Conservation (phyloP, 1,284 basidiomycete species). For the Erythrobasidium hasegawianum region DNA sequence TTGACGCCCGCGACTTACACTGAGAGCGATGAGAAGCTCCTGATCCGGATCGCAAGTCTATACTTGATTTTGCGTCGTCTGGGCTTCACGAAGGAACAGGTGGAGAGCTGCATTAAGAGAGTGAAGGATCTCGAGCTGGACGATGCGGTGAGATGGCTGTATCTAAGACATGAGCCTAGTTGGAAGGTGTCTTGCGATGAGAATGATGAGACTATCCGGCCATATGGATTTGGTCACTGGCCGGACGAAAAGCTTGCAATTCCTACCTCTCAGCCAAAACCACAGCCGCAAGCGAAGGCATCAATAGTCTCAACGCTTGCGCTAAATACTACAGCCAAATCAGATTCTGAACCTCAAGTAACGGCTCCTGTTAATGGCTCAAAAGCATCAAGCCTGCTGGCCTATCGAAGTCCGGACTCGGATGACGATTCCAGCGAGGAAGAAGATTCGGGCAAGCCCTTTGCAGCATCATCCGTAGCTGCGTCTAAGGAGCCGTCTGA, state of each 20-base stretch:
- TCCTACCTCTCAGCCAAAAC: neutral
- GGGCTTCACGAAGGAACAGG: constrained; percentile 69
- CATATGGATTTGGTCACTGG: neutral
- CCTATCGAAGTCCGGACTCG: constrained; percentile 37
- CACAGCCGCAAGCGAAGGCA: neutral
- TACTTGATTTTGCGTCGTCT: constrained; percentile 78
- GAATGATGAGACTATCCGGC: neutral
- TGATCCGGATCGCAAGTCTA: constrained; percentile 68
- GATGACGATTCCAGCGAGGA: constrained; percentile 39
- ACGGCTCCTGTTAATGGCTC: neutral
- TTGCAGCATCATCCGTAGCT: neutral
- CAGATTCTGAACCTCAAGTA: neutral
- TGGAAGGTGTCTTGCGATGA: neutral
- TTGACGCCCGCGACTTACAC: constrained; percentile 39
- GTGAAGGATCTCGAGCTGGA: constrained; percentile 69
- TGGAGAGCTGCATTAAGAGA: constrained; percentile 65
- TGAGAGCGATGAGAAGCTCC: constrained; percentile 64
- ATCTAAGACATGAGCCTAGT: constrained; percentile 1
- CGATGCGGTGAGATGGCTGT: constrained; percentile 84
- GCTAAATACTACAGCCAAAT: neutral
- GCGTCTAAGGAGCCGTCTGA: constrained; percentile 55
- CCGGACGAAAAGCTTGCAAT: neutral
- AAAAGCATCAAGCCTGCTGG: constrained; percentile 5
- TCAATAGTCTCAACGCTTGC: neutral
- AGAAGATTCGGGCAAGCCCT: neutral